Conservation (phyloP, 208 protist genomes). For the Wallacemonas sp. region DNA sequence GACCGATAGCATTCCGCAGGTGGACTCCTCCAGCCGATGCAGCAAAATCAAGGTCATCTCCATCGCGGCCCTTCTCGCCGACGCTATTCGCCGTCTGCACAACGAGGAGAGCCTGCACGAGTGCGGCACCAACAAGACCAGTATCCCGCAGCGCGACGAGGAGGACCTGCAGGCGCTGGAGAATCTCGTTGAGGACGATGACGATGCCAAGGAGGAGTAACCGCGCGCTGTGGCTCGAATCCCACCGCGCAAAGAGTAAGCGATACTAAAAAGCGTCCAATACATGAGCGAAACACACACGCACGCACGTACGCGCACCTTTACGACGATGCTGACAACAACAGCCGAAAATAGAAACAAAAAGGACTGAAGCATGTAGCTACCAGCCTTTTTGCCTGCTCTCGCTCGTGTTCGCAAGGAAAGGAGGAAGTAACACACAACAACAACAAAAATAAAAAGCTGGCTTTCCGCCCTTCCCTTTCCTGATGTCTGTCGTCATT, state of each 20-base stretch:
- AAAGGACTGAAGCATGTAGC: no score
- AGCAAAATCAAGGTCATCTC: conserved; percentile 88
- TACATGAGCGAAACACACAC: no score
- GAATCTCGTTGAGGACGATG: conserved; percentile 76
- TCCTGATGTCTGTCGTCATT: no score
- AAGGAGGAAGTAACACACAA: no score
- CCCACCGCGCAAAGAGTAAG: conserved; percentile 18
- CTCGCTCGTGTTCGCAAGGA: no score
- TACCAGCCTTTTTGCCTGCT: no score
- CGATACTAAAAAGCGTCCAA: no score
- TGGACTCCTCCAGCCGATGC: conserved; percentile 60
- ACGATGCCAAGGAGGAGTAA: conserved; percentile 29
- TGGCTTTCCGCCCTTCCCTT: no score
- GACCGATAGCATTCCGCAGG: conserved; percentile 93
- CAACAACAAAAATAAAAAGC: no score
- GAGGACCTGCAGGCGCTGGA: conserved; percentile 79
- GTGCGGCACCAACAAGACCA: conserved; percentile 34
- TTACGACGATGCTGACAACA: no score
- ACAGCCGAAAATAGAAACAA: no score
- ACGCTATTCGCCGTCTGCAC: conserved; percentile 89
- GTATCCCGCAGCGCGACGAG: conserved; percentile 45
- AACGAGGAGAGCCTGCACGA: conserved; percentile 80
- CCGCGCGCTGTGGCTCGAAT: background rate
- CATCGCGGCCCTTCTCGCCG: conserved; percentile 82
- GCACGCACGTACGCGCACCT: no score